Percentiles rank a stretch among this genome's conserved stretches.
Evolutionary conservation across 2,329 filamentous ascomycete genomes (phyloP).

Genomic region (Lasiodiplodia gonubiensis): DNA sequence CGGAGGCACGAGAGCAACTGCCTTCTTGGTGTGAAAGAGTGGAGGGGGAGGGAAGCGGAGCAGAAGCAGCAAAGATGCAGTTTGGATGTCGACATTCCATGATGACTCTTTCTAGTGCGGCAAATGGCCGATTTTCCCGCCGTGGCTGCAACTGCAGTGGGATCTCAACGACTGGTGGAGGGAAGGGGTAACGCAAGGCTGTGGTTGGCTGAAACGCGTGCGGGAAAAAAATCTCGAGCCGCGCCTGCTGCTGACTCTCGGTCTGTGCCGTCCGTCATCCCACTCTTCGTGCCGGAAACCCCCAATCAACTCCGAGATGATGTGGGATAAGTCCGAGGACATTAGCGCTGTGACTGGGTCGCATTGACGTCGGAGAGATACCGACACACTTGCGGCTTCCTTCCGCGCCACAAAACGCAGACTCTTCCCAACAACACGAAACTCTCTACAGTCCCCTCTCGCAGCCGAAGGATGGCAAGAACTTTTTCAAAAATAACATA

Average conservation of each 20-base stretch:
- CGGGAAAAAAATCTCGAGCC: conserved; percentile 5
- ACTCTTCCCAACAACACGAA: not conserved
- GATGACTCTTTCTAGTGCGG: not conserved
- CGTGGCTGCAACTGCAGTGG: conserved; percentile 3
- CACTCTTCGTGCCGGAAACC: not conserved
- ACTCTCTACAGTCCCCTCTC: too few species aligned
- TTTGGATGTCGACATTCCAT: not conserved
- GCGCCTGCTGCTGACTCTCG: not conserved
- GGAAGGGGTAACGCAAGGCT: not conserved
- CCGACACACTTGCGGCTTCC: not conserved
- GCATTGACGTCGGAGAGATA: not conserved
- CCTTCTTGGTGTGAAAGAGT: not conserved
- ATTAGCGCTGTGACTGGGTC: not conserved
- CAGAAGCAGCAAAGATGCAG: not conserved
- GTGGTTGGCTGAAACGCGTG: conserved; percentile 9
- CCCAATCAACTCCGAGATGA: not conserved
- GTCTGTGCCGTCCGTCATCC: not conserved
- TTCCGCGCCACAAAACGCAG: not conserved
- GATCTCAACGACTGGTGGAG: not conserved
- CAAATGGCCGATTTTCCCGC: conserved; percentile 3
- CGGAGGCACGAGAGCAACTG: not conserved
- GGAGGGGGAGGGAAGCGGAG: not conserved
- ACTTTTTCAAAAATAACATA: too few species aligned
- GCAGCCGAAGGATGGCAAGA: too few species aligned
- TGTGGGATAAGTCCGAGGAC: not conserved